Evolutionary conservation across 2,329 filamentous ascomycete genomes (phyloP), one percentile per base, ranked within the genome.

Genomic region (Colletotrichum magnum): DNA sequence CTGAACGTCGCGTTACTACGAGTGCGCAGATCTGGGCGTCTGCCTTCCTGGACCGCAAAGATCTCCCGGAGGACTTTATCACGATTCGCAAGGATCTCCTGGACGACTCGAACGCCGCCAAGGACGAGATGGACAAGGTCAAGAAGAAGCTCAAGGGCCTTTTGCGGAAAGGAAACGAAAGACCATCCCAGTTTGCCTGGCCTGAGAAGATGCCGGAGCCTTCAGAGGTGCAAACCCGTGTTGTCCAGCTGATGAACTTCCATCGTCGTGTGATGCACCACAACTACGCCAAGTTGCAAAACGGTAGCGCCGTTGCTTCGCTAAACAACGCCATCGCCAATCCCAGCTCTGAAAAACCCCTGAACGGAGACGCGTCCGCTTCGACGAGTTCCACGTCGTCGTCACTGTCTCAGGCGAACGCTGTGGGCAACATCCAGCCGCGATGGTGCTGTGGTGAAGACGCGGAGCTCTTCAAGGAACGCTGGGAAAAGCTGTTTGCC

Each of bases 111-210:
- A 99, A 99, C 79, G 96, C 96, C 4, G 96, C 96, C 67, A 99
- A 99, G 79, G 96, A 99, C 78, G 94, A 97, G 77, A 99, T 98
- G 93, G 97, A 99, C 82, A 98, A 97, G 81, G 96, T 99, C 64
- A 99, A 99, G 87, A 99, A 99, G 88, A 98, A 97, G 89, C 88
- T 99, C 32, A 99, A 99, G 83, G 92, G 94, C 1, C 86, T 99
- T 21, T 82, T 99, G 67, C 91, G 96, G 36, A 93, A 97, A 79
- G 96, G 95, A n/a, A 94, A 94, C 71, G 93, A 96, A 76, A 93
- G 95, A 1, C 96, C 96, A 10, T 91, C 95, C 18, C 94, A 99
- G 76, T 99, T 99, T 78, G 94, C 96, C n/a, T 99, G 96, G 96
- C 96, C 96, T 2, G 90, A 94, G 50, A 95, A 96, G 73, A 96